A percentile compares a stretch with the other conserved stretches of the same genome.
These are phyloP conservation scores for Asterophora parasitica DNA, from an alignment of 768 basidiomycete genomes.

Conservation along the genomic window DNA sequence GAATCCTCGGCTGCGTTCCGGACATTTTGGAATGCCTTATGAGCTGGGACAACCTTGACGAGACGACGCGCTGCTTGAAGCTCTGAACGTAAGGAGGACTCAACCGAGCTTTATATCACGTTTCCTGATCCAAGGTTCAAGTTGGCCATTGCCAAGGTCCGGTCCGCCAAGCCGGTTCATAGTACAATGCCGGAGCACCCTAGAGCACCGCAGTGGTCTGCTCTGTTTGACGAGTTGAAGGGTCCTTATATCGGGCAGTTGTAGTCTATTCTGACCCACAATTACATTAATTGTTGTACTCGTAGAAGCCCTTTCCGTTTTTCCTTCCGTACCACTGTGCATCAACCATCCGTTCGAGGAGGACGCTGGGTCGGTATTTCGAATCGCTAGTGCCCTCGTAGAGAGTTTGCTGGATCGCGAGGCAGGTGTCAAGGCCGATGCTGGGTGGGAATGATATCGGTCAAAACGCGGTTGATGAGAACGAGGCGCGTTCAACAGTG, in stretches of 20 bases:
- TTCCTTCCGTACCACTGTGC: conserved; percentile 93
- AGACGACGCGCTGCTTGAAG: too few species aligned
- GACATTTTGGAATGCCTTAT: conserved; percentile 1
- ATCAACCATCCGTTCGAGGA: conserved; percentile 94
- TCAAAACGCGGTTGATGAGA: conserved; percentile 5
- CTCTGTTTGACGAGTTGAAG: too few species aligned
- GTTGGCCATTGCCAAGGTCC: too few species aligned
- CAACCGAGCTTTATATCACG: too few species aligned
- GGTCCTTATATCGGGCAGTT: too few species aligned
- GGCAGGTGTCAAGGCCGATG: conserved; percentile 96
- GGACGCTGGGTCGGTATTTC: conserved; percentile 88
- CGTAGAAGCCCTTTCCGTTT: conserved; percentile 93
- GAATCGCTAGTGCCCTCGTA: conserved; percentile 88
- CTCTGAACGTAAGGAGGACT: too few species aligned
- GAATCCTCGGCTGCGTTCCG: neutral
- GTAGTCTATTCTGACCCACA: neutral
- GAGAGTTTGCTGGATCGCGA: conserved; percentile 87
- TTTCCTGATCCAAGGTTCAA: too few species aligned
- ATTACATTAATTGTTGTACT: conserved; percentile 45
- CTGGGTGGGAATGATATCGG: conserved; percentile 33
- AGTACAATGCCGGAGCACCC: too few species aligned
- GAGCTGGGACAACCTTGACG: neutral
- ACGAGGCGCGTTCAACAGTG: neutral
- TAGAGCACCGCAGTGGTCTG: too few species aligned
- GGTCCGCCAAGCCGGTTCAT: too few species aligned